phyloP scores from a whole-genome alignment of 1,139 yeast species.

The Blastobotrys proliferans region DNA sequence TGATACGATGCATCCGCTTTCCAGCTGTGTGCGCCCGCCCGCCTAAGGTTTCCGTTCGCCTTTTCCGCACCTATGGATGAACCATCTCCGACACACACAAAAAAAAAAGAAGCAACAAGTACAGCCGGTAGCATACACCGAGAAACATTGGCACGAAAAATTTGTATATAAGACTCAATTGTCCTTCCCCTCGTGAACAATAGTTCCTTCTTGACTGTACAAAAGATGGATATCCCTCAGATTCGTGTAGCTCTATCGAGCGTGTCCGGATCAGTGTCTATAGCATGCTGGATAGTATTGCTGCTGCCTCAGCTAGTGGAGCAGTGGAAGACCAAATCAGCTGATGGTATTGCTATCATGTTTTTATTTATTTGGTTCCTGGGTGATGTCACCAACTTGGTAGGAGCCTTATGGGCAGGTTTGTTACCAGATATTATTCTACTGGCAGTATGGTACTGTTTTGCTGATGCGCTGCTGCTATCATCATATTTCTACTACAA shows the following conservation, averaged over 20 bases:
- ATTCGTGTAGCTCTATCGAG: slow-evolving; percentile 50
- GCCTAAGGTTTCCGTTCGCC: too few relatives aligned
- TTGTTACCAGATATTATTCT: slow-evolving; percentile 66
- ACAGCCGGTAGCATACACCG: too few relatives aligned
- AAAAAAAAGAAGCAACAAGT: too few relatives aligned
- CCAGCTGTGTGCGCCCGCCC: too few relatives aligned
- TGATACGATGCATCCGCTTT: too few relatives aligned
- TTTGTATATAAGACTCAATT: too few relatives aligned
- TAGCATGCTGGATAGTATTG: slow-evolving; percentile 77
- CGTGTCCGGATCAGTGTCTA: slow-evolving; percentile 53
- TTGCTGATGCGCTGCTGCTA: slow-evolving; percentile 63
- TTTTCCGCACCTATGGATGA: too few relatives aligned
- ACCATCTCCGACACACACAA: too few relatives aligned
- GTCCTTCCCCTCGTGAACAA: background rate
- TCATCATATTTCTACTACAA: slow-evolving; percentile 53
- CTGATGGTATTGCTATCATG: slow-evolving; percentile 73
- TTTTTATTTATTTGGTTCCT: slow-evolving; percentile 68
- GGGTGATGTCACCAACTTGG: slow-evolving; percentile 66
- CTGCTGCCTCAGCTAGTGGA: slow-evolving; percentile 76
- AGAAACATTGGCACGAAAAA: too few relatives aligned
- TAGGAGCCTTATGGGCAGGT: slow-evolving; percentile 69
- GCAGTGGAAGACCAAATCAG: slow-evolving; percentile 74
- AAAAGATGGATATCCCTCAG: slow-evolving; percentile 16
- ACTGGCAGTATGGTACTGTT: slow-evolving; percentile 70
- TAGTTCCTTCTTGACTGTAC: background rate